Percentiles rank a stretch among this genome's conserved stretches.
Conservation (phyloP, 2,329 filamentous ascomycete species). For the Epicoccum sorghinum region DNA sequence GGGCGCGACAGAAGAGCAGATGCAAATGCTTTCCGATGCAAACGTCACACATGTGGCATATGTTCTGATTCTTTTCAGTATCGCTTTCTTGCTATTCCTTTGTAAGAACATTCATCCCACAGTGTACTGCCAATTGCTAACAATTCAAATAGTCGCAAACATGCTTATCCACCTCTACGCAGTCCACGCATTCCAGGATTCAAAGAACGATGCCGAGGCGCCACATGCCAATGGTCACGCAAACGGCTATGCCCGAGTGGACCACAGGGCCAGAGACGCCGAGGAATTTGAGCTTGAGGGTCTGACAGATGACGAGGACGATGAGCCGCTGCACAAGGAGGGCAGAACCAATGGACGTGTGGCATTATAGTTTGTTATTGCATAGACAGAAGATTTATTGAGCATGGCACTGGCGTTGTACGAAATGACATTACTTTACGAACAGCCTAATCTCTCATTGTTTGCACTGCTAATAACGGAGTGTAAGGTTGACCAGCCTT, state of each 20-base stretch:
- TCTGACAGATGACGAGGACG: conserved; percentile 82
- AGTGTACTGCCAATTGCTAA: conserved; percentile 17
- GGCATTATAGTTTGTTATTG: neutral
- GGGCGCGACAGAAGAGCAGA: conserved; percentile 96
- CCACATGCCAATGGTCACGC: conserved; percentile 31
- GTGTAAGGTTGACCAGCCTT: no score
- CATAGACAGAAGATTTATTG: neutral
- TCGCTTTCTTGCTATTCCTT: conserved; percentile 89
- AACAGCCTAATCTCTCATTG: neutral
- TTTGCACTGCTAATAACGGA: no score
- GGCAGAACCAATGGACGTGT: conserved; percentile 19
- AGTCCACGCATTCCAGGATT: conserved; percentile 57
- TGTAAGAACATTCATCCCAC: conserved; percentile 58
- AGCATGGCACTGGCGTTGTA: conserved; percentile 6
- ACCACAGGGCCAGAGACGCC: conserved; percentile 73
- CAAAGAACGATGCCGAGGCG: conserved; percentile 45
- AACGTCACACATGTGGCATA: conserved; percentile 90
- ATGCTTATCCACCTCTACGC: conserved; percentile 87
- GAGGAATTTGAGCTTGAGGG: conserved; percentile 95
- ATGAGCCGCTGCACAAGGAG: conserved; percentile 37
- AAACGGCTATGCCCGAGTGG: conserved; percentile 55
- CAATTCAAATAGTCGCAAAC: conserved; percentile 66
- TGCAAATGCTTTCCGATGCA: conserved; percentile 74
- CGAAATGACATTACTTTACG: neutral
- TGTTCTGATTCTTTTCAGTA: conserved; percentile 86